A percentile compares a stretch with the other conserved stretches of the same genome.
Evolutionary conservation across 345 rosid genomes (phyloP).

Genomic region (Aurinia saxatilis): DNA sequence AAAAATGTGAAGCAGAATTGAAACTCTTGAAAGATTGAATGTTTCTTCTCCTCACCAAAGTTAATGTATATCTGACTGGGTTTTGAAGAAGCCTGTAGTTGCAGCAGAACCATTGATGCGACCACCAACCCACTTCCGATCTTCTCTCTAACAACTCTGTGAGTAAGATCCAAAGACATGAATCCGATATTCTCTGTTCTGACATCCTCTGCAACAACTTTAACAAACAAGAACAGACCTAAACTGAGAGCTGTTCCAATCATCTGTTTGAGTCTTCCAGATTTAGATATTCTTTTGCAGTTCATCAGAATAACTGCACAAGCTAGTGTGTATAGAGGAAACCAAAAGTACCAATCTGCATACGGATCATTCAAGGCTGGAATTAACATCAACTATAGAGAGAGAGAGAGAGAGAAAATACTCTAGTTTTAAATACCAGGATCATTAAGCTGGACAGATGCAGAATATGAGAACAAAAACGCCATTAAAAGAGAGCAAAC

Average conservation of each 20-base stretch:
- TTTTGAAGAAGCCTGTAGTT: slow-evolving; percentile 31
- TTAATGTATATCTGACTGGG: slow-evolving; percentile 18
- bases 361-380: neutral
- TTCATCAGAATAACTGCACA: slow-evolving; percentile 42
- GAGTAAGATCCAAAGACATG: slow-evolving; percentile 53
- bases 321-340: slow-evolving; percentile 65
- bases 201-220: slow-evolving; percentile 44
- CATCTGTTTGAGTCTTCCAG: slow-evolving; percentile 14
- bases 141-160: slow-evolving; percentile 71
- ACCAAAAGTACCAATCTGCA: slow-evolving; percentile 84
- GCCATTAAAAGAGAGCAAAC: slow-evolving; percentile 56
- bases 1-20: too few relatives aligned
- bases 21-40: neutral
- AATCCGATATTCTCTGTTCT: slow-evolving; percentile 34
- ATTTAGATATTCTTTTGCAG: slow-evolving; percentile 19
- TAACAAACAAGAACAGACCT: slow-evolving; percentile 46
- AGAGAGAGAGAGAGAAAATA: neutral
- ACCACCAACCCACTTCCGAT: slow-evolving; percentile 66
- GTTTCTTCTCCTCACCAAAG: slow-evolving; percentile 33
- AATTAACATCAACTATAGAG: neutral
- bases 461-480: slow-evolving; percentile 63
- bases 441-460: slow-evolving; percentile 79
- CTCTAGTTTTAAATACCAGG: slow-evolving; percentile 34
- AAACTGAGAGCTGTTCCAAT: slow-evolving; percentile 29
- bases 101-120: slow-evolving; percentile 63